phyloP scores from a whole-genome alignment of 257 asterid genomes.

The Coffea canephora region DNA sequence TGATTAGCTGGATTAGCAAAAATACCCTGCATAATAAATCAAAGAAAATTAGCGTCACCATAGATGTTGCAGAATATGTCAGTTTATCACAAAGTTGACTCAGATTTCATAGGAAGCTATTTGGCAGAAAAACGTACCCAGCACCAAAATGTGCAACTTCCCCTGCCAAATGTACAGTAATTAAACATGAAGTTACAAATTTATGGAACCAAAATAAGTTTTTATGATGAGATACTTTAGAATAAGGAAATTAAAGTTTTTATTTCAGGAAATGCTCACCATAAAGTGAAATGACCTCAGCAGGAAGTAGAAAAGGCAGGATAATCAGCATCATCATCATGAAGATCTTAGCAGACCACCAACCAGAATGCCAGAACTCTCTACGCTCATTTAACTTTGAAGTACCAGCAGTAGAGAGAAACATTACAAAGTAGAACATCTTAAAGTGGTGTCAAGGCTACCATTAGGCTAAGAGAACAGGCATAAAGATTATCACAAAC shows the following conservation, averaged over 20 bases:
- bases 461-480: neutral
- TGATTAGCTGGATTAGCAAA: conserved; percentile 45
- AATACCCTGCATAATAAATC: conserved; percentile 39
- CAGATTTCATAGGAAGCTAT: neutral
- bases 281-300: conserved; percentile 32
- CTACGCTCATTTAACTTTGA: conserved; percentile 39
- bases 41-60: neutral
- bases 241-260: neutral
- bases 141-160: conserved; percentile 57
- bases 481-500: neutral
- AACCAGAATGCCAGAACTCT: conserved; percentile 50
- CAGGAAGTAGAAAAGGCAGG: conserved; percentile 43
- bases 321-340: conserved; percentile 31
- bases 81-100: too few species aligned
- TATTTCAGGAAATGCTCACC: conserved; percentile 24
- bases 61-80: neutral
- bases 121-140: conserved; percentile 31
- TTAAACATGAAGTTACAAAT: conserved; percentile 7
- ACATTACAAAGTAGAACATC: conserved; percentile 49
- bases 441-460: conserved; percentile 31
- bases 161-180: conserved; percentile 31
- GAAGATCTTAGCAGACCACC: conserved; percentile 49
- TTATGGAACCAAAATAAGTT: neutral
- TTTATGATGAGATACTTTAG: neutral
- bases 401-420: conserved; percentile 53